Evolutionary conservation across 768 basidiomycete genomes (phyloP), one percentile per base, ranked within the genome.

Genomic region (Serpula lacrymans): DNA sequence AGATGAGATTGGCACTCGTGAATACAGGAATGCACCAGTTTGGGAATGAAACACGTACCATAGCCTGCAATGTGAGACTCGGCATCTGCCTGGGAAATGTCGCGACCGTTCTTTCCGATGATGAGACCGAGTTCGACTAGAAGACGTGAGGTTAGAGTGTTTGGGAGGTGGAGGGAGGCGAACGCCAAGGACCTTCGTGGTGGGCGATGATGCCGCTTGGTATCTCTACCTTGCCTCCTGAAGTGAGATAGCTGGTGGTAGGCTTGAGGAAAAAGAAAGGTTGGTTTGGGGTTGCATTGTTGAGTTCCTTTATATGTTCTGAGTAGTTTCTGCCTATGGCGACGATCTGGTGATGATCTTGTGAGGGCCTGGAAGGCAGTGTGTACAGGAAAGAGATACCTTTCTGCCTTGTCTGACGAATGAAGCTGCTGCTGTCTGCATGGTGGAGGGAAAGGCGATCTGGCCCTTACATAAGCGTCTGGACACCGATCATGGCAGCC

Each of bases 251-350:
- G 57, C 86, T 90, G 10, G 85, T 82, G 4, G 96, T 98, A 6
- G 95, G 96, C 65, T 99, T 99, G 20, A 98, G 68, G 71, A 99
- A 99, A 77, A 97, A 94, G 74, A 99, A 97, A 0, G 96, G 96
- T 57, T 97, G 94, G 59, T 82, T 88, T 0, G 95, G 94, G 21
- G 28, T 43, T 5, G 85, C 69, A 59, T 97, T 97, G 55, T 82
- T 84, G 25, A 98, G 75, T 57, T 99, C 96, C 63, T 88, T 91
- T 59, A 84, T 83, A 51, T 96, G 94, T 24, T 88, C 88, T 5
- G 77, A 79, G 61, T 95, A 96, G 70, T 96, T 97, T 44, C 95
- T 80, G 24, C 95, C 95, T 44, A 98, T 97, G 25, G 92, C 94
- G 25, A 97, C 84, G 52, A 97, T 94, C 87, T 92, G 39, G n/a